These are phyloP conservation scores for Daldinia sp. DNA, from an alignment of 2,329 filamentous ascomycete genomes.

Conservation along the genomic window DNA sequence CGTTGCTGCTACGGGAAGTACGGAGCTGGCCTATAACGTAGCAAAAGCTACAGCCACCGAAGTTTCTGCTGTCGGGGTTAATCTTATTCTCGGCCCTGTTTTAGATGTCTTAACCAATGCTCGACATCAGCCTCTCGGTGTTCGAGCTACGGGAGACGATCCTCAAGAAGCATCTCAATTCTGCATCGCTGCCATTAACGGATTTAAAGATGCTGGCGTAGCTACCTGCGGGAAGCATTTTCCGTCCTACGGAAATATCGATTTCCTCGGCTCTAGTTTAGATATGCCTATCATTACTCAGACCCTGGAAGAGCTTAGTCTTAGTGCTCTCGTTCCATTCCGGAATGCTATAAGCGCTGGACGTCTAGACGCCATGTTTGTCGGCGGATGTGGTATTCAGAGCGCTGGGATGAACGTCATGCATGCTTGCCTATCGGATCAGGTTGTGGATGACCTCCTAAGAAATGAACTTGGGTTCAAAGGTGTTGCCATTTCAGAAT, in stretches of 20 bases:
- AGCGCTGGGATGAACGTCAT: constrained; percentile 93
- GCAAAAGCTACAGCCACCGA: constrained; percentile 94
- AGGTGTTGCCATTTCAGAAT: constrained; percentile 94
- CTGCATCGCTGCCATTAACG: constrained; percentile 88
- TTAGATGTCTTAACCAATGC: constrained; percentile 94
- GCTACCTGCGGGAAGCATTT: constrained; percentile 96
- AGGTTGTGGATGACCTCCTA: constrained; percentile 89
- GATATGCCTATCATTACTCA: constrained; percentile 97
- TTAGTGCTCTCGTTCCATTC: constrained; percentile 92
- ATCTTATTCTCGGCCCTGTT: constrained; percentile 93
- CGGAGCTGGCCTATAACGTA: constrained; percentile 85
- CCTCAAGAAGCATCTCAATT: constrained; percentile 95
- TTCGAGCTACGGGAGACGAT: constrained; percentile 89
- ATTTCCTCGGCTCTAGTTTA: constrained; percentile 88
- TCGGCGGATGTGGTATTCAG: constrained; percentile 91
- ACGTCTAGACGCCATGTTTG: constrained; percentile 88
- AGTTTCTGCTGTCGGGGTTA: constrained; percentile 90
- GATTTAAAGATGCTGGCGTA: constrained; percentile 89
- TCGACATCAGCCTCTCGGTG: constrained; percentile 87
- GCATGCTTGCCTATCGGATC: constrained; percentile 91
- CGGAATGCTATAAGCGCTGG: constrained; percentile 87
- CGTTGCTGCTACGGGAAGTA: constrained; percentile 87
- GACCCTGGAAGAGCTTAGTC: constrained; percentile 87
- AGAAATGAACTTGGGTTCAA: constrained; percentile 89
- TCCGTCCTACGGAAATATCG: constrained; percentile 92